Evolutionary conservation across 352 stramenopile genomes (phyloP), one percentile per base, ranked within the genome.

Genomic region (Thraustochytrium striatum): DNA sequence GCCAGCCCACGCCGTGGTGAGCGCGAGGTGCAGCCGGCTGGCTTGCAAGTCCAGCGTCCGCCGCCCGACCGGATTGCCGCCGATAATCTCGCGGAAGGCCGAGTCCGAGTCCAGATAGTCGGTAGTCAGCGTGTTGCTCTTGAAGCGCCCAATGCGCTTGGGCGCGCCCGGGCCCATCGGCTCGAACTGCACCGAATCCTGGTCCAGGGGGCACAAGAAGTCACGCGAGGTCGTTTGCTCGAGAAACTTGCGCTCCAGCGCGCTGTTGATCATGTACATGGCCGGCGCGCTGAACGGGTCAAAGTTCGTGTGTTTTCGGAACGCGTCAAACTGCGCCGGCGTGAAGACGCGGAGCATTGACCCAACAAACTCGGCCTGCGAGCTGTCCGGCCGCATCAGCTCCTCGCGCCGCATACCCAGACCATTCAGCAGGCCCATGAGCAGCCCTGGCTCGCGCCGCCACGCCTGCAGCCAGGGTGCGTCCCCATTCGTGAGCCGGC

Each of bases 161-260:
- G 44, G 13, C 21, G 21, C 52, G 32, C 32, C 8, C 35, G 65
- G 50, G 9, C 21, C 35, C 61, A 70, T n/a, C 32, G 25, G 1
- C 43, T 75, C 65, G 25, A 75, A 75, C 1, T 21, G 47, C 7
- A 75, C 36, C 9, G 2, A 9, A 1, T 75, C 52, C 65, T 75
- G 65, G 41, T 43, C 25, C 30, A 35, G 28, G 0, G 65, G 65
- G 25, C 65, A 75, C 39, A 75, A 28, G 5, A 75, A 75, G 3
- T 25, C 43, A 2, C 65, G 65, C 50, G 65, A 61, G 16, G 39
- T 52, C 21, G 65, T 75, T 30, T 75, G 41, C 44, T 61, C 39
- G 8, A 75, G 25, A 43, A 55, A 75, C 28, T 75, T 30, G n/a
- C 52, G 44, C 65, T 75, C 65, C 1, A 75, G 65, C 21, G 65